These are phyloP conservation scores for Phytophthora vignae DNA, from an alignment of 352 stramenopile genomes.

Conservation along the genomic window DNA sequence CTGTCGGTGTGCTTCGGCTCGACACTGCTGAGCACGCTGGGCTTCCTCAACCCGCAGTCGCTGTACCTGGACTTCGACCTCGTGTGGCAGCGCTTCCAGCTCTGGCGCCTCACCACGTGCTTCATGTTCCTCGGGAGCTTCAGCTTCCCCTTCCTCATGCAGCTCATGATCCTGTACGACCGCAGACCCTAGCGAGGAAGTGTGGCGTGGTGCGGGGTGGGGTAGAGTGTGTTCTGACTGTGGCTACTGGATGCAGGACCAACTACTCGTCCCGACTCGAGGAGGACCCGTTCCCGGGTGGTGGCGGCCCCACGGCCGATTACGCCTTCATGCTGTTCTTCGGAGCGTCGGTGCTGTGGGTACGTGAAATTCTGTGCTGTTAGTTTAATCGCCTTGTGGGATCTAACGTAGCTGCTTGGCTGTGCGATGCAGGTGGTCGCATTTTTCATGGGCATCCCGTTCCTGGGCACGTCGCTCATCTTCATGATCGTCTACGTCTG, in stretches of 20 bases:
- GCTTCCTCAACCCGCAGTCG: conserved; percentile 81
- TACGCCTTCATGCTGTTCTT: conserved; percentile 93
- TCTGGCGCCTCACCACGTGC: conserved; percentile 89
- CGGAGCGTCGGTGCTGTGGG: conserved; percentile 76
- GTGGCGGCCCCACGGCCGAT: conserved; percentile 82
- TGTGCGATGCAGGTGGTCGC: conserved; percentile 65
- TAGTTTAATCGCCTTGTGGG: not conserved
- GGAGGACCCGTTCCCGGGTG: conserved; percentile 85
- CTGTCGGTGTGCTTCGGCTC: conserved; percentile 86
- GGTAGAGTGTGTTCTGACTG: conserved; percentile 1
- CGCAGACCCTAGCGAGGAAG: no score
- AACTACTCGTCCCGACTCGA: conserved; percentile 89
- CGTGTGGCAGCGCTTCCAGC: conserved; percentile 87
- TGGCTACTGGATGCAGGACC: conserved; percentile 41
- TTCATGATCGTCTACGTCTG: conserved; percentile 94
- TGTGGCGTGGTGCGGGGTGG: no score
- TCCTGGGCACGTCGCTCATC: conserved; percentile 86
- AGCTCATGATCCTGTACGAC: conserved; percentile 84
- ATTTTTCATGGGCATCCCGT: conserved; percentile 87
- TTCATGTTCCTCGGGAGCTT: conserved; percentile 92
- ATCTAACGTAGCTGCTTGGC: conserved; percentile 12
- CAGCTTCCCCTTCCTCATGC: conserved; percentile 91
- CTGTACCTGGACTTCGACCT: conserved; percentile 90
- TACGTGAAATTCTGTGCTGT: conserved; percentile 28
- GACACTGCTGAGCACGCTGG: conserved; percentile 80